These are phyloP conservation scores for Aspergillus coremiiformis DNA, from an alignment of 495 filamentous ascomycete species.

Conservation along the genomic window DNA sequence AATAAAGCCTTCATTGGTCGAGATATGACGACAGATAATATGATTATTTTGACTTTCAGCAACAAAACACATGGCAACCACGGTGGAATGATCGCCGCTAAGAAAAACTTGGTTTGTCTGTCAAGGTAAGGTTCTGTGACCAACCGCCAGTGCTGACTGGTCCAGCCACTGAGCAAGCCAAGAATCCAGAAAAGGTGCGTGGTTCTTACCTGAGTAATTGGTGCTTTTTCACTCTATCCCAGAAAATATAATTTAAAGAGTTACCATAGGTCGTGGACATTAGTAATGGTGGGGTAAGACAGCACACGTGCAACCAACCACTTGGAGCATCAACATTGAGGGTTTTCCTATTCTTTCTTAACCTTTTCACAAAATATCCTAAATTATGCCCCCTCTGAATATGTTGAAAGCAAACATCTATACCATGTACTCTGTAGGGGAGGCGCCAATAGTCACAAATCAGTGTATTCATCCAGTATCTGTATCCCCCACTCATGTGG, in stretches of 20 bases:
- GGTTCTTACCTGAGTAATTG: not conserved
- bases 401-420: not conserved
- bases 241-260: too few relatives aligned
- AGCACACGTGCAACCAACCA: constrained; percentile 4
- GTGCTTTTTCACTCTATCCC: too few relatives aligned
- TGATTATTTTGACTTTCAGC: constrained; percentile 15
- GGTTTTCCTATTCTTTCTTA: not conserved
- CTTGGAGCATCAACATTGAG: not conserved
- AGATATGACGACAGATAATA: not conserved
- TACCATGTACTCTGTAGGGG: constrained; percentile 1
- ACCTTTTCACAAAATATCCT: not conserved
- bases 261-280: too few relatives aligned
- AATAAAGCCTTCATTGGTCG: not conserved
- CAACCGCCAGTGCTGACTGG: constrained; percentile 11
- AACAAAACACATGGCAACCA: constrained; percentile 24
- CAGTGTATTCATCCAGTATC: not conserved
- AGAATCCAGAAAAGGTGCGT: constrained; percentile 3
- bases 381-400: not conserved
- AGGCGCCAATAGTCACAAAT: constrained; percentile 3
- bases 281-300: constrained; percentile 10
- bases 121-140: constrained; percentile 12
- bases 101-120: constrained; percentile 6
- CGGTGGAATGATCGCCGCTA: constrained; percentile 24
- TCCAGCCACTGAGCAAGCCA: constrained; percentile 14
- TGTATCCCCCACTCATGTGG: constrained; percentile 4